Conservation (phyloP, 208 protist species). For the Crithidia fasciculata region DNA sequence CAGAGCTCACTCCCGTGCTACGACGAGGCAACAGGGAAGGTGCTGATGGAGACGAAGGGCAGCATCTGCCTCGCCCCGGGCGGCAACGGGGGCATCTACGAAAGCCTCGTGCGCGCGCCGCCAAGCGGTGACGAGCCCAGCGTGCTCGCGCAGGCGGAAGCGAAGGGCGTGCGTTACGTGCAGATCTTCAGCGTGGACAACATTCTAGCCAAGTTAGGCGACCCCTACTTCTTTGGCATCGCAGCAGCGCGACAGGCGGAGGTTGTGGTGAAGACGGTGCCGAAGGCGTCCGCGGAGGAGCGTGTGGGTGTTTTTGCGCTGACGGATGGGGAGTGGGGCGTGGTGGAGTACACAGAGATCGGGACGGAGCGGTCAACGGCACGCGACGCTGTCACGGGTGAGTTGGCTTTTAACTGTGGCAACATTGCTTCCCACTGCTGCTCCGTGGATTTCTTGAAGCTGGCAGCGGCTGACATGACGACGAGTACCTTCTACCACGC, state of each 20-base stretch:
- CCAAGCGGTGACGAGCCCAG: slow-evolving; percentile 2
- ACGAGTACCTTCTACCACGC: slow-evolving; percentile 89
- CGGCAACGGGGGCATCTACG: slow-evolving; percentile 97
- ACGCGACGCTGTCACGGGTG: slow-evolving; percentile 64
- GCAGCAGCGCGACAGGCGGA: slow-evolving; percentile 58
- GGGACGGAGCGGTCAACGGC: slow-evolving; percentile 61
- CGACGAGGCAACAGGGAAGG: slow-evolving; percentile 88
- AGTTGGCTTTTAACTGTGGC: slow-evolving; percentile 93
- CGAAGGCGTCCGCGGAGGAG: slow-evolving; percentile 88
- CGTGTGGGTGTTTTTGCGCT: slow-evolving; percentile 96
- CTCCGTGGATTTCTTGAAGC: slow-evolving; percentile 72
- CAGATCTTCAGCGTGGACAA: slow-evolving; percentile 98
- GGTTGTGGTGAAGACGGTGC: slow-evolving; percentile 93
- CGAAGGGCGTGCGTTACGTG: slow-evolving; percentile 90
- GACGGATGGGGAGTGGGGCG: slow-evolving; percentile 76
- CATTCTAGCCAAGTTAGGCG: slow-evolving; percentile 92
- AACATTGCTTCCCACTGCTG: slow-evolving; percentile 98
- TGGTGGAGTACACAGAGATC: slow-evolving; percentile 99
- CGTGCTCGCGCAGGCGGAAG: slow-evolving; percentile 82
- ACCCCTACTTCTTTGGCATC: slow-evolving; percentile 96
- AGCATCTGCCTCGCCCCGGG: slow-evolving; percentile 92
- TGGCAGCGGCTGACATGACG: slow-evolving; percentile 57
- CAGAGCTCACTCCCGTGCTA: slow-evolving; percentile 95
- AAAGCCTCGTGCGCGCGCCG: slow-evolving; percentile 35
- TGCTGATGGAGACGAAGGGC: slow-evolving; percentile 84